Evolutionary conservation across 1,139 yeast species (phyloP).

Genomic region (Magnusiomyces ingens): DNA sequence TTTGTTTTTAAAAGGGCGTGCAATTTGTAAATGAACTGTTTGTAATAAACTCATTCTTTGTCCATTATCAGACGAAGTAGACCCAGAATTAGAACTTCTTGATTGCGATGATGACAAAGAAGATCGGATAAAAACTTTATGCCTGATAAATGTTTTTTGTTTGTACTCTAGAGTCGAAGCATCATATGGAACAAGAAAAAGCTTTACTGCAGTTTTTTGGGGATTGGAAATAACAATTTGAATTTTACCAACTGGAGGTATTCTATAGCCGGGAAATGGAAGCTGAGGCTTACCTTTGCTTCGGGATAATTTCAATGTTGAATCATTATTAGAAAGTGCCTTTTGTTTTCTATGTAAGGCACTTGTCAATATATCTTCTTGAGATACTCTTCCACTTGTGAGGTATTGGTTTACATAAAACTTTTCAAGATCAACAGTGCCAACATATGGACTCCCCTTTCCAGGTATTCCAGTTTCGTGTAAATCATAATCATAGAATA

Average conservation of each 20-base stretch:
- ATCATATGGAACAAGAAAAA: conserved; percentile 38
- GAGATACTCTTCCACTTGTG: conserved; percentile 22
- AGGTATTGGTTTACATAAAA: conserved; percentile 21
- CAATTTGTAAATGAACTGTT: conserved; percentile 33
- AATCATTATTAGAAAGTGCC: too few relatives aligned
- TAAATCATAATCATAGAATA: conserved; percentile 31
- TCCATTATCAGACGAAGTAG: conserved; percentile 6
- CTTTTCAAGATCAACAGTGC: conserved; percentile 33
- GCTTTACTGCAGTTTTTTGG: conserved; percentile 35
- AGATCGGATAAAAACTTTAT: conserved; percentile 23
- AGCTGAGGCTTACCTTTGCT: conserved; percentile 11
- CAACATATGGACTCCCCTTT: conserved; percentile 38
- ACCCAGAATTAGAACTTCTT: conserved; percentile 1
- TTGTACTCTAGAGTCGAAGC: conserved; percentile 29
- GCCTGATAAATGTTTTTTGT: conserved; percentile 33
- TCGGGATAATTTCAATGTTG: background rate
- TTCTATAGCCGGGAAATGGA: conserved; percentile 35
- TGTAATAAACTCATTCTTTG: conserved; percentile 20
- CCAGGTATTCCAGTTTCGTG: conserved; percentile 21
- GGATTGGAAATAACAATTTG: conserved; percentile 39
- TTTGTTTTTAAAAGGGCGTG: conserved; percentile 28
- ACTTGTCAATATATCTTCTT: too few relatives aligned
- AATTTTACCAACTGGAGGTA: conserved; percentile 38
- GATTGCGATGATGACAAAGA: conserved; percentile 12
- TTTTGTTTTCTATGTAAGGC: too few relatives aligned